Conservation (phyloP, 2,329 filamentous ascomycete species). For the Alternaria hordeiaustralica region DNA sequence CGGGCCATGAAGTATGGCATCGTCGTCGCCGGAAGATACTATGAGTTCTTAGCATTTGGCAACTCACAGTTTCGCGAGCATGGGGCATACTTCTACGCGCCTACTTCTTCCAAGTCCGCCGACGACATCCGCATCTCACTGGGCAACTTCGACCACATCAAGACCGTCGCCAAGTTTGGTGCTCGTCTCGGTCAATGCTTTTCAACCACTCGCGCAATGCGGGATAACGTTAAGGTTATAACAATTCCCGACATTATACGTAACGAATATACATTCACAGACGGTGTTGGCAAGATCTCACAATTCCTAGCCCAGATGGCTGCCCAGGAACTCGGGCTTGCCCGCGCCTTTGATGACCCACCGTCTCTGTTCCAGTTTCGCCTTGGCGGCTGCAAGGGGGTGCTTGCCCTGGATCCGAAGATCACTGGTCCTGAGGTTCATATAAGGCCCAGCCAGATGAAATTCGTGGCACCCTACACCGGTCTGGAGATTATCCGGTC, state of each 20-base stretch:
- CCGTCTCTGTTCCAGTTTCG: conserved; percentile 93
- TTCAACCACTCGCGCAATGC: conserved; percentile 83
- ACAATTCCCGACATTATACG: conserved; percentile 73
- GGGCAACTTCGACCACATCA: conserved; percentile 83
- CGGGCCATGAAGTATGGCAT: conserved; percentile 79
- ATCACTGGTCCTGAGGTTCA: conserved; percentile 72
- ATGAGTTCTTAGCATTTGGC: conserved; percentile 90
- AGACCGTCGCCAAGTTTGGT: conserved; percentile 84
- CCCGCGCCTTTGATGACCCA: conserved; percentile 58
- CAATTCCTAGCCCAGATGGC: conserved; percentile 75
- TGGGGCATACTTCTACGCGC: conserved; percentile 90
- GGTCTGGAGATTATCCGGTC: conserved; percentile 85
- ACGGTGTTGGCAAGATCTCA: conserved; percentile 95
- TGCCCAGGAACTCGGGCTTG: conserved; percentile 70
- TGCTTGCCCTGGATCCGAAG: conserved; percentile 77
- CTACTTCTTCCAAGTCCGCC: conserved; percentile 70
- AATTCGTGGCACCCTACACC: conserved; percentile 76
- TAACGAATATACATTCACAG: conserved; percentile 78
- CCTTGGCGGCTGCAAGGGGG: conserved; percentile 89
- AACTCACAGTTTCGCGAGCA: conserved; percentile 95
- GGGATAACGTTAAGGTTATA: conserved; percentile 64
- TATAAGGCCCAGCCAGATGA: conserved; percentile 84
- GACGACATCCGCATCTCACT: conserved; percentile 83
- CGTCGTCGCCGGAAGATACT: conserved; percentile 78
- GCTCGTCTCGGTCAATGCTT: conserved; percentile 94